A percentile compares a stretch with the other conserved stretches of the same genome.
Evolutionary conservation across 2,329 filamentous ascomycete genomes (phyloP).

Genomic region (Trichoderma sp.): DNA sequence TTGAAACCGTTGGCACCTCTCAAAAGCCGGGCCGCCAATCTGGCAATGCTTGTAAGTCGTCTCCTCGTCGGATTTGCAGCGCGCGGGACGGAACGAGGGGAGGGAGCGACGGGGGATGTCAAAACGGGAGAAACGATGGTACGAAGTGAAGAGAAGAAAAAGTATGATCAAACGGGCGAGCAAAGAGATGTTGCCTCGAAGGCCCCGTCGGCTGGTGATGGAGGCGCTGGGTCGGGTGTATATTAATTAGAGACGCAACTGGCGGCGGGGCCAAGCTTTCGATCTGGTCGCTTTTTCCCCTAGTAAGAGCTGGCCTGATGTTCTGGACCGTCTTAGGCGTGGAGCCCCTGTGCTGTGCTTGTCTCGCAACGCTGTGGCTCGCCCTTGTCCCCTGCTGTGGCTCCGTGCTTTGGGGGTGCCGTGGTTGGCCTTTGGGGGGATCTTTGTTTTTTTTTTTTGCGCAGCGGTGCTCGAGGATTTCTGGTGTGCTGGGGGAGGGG

Average conservation of each 20-base stretch:
- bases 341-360: constrained; percentile 19
- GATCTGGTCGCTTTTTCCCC: constrained; percentile 19
- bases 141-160: not conserved
- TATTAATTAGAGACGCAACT: constrained; percentile 21
- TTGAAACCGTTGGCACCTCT: not conserved
- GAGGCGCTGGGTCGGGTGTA: constrained; percentile 18
- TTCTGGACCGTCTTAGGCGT: constrained; percentile 22
- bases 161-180: constrained; percentile 14
- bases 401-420: constrained; percentile 19
- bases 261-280: constrained; percentile 19
- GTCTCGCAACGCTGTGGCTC: constrained; percentile 20
- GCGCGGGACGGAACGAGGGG: not conserved
- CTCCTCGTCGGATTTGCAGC: not conserved
- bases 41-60: not conserved
- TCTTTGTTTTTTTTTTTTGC: not conserved
- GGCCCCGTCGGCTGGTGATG: constrained; percentile 18
- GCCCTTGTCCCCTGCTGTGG: constrained; percentile 21
- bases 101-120: not conserved
- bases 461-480: not conserved
- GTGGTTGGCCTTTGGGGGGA: not conserved
- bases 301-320: constrained; percentile 14
- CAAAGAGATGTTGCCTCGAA: constrained; percentile 16
- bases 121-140: not conserved
- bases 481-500: constrained; percentile 3
- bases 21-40: not conserved